A percentile compares a stretch with the other conserved stretches of the same genome.
Conservation (phyloP, 208 protist genomes). For the Naegleria fowleri region DNA sequence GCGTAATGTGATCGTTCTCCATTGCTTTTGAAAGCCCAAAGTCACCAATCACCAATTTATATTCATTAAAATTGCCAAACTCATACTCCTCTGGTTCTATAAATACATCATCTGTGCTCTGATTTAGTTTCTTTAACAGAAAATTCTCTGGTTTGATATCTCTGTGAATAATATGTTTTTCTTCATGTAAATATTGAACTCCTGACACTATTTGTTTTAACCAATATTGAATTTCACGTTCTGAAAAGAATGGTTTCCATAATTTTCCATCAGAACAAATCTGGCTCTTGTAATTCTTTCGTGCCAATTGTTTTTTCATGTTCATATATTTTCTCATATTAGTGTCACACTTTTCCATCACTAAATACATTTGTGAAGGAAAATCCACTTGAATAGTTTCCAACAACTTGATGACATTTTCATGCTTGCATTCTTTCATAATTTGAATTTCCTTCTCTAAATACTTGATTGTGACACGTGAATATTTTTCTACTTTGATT, state of each 20-base stretch:
- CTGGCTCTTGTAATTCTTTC: neutral
- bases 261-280: neutral
- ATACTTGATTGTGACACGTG: neutral
- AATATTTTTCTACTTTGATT: neutral
- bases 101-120: neutral
- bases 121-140: neutral
- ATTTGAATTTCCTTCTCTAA: neutral
- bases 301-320: neutral
- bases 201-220: neutral
- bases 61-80: neutral
- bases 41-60: neutral
- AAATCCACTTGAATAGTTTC: neutral
- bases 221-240: neutral
- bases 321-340: neutral
- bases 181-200: neutral
- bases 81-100: neutral
- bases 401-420: neutral
- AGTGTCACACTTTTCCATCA: neutral
- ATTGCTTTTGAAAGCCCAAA: neutral
- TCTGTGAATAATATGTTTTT: neutral
- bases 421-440: neutral
- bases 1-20: neutral
- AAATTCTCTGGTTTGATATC: conserved; percentile 33
- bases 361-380: neutral
- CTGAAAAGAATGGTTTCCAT: neutral